Conservation (phyloP, 2,329 filamentous ascomycete species). For the Scortechinia acanthostroma region DNA sequence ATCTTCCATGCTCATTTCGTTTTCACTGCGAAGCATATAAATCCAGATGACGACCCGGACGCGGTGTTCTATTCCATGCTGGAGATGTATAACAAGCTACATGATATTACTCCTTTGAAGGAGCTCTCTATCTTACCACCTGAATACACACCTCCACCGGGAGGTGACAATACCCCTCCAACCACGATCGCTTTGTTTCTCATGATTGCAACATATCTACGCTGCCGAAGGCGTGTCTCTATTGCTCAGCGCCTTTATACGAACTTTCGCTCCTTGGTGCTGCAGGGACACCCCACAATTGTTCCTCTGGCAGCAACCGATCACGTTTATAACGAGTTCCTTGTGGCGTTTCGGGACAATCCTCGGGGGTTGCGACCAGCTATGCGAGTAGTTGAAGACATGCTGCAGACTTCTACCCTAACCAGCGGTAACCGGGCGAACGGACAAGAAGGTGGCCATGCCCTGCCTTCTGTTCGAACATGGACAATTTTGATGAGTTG, state of each 20-base stretch:
- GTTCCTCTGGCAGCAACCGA: background rate
- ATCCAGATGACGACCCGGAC: background rate
- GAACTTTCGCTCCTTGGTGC: background rate
- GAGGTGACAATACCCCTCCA: background rate
- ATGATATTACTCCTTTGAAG: slow-evolving; percentile 1
- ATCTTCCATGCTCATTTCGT: background rate
- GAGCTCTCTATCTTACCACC: background rate
- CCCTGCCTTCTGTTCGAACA: background rate
- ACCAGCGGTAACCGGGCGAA: background rate
- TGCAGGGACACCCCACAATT: background rate
- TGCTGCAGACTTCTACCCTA: background rate
- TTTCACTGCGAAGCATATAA: background rate
- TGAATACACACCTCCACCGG: background rate
- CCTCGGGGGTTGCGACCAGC: background rate
- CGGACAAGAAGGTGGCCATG: background rate
- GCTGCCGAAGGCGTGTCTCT: background rate
- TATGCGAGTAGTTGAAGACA: background rate
- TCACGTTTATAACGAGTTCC: background rate
- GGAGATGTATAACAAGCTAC: background rate
- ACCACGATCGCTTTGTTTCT: background rate
- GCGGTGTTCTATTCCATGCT: background rate
- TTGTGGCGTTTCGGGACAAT: background rate
- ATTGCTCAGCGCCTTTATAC: background rate
- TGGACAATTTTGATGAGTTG: background rate
- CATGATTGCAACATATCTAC: background rate